These are phyloP conservation scores for Lophiotrema nucula DNA, from an alignment of 495 filamentous ascomycete genomes.

Conservation along the genomic window DNA sequence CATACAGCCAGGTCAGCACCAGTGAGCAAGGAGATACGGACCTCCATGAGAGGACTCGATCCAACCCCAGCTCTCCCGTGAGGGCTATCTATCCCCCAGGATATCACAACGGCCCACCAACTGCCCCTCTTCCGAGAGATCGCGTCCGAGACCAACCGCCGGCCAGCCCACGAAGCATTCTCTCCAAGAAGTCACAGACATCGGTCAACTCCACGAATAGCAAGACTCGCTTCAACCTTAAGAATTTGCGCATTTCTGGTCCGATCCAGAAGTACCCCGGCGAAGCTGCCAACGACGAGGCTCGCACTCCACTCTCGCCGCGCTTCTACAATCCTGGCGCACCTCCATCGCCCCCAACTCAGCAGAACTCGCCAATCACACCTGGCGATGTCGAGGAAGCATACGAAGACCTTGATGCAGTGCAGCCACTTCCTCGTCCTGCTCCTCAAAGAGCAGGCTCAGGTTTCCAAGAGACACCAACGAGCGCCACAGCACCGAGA, in stretches of 20 bases:
- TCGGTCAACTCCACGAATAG: constrained; percentile 47
- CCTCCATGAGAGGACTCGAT: constrained; percentile 8
- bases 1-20: constrained; percentile 13
- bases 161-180: constrained; percentile 31
- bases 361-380: constrained; percentile 31
- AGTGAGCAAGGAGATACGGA: constrained; percentile 6
- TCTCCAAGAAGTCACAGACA: constrained; percentile 32
- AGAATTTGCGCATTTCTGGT: constrained; percentile 58
- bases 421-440: constrained; percentile 36
- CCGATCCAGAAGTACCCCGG: constrained; percentile 54
- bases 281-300: constrained; percentile 46
- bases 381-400: constrained; percentile 29
- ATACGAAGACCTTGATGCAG: constrained; percentile 39
- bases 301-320: constrained; percentile 57
- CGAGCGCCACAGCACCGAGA: constrained; percentile 1
- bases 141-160: constrained; percentile 11
- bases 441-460: constrained; percentile 35
- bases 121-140: constrained; percentile 23
- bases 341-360: constrained; percentile 48
- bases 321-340: constrained; percentile 58
- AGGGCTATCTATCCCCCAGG: constrained; percentile 45
- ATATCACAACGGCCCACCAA: constrained; percentile 28
- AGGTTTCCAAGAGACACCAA: constrained; percentile 6
- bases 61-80: constrained; percentile 33
- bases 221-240: constrained; percentile 44